These are phyloP conservation scores for Fagopyrum tataricum DNA, from an alignment of 148 eudicot genomes.

Conservation along the genomic window DNA sequence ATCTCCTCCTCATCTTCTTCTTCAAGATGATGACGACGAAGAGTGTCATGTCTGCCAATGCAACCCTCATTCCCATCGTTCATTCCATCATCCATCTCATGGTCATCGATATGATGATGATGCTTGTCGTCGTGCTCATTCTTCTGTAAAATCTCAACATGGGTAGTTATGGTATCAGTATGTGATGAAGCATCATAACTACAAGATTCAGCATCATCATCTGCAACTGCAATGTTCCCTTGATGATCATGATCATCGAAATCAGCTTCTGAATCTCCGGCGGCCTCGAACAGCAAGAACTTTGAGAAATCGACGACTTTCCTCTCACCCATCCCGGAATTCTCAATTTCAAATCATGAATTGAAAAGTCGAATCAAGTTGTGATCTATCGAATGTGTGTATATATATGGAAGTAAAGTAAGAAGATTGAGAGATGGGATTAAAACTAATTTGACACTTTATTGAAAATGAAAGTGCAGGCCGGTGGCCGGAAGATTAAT, in stretches of 20 bases:
- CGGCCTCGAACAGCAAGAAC: constrained; percentile 52
- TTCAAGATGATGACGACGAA: constrained; percentile 12
- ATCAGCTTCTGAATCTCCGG: constrained; percentile 63
- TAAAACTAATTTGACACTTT: constrained; percentile 1
- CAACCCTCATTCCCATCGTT: neutral
- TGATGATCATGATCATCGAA: constrained; percentile 19
- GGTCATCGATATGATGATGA: neutral
- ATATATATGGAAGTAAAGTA: neutral
- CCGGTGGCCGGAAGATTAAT: constrained; percentile 1
- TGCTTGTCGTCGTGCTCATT: neutral
- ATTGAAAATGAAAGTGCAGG: neutral
- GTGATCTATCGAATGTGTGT: neutral
- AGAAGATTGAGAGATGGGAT: neutral
- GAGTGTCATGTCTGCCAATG: neutral
- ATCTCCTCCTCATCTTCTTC: constrained; percentile 6
- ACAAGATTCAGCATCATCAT: constrained; percentile 62
- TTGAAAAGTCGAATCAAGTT: neutral
- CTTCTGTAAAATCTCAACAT: neutral
- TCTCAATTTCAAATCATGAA: neutral
- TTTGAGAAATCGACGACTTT: constrained; percentile 37
- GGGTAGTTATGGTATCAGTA: neutral
- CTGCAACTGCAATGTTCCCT: neutral
- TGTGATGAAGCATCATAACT: constrained; percentile 31
- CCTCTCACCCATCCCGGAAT: constrained; percentile 3
- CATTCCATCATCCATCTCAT: neutral